Evolutionary conservation across 163 green algal genomes (phyloP).

Genomic region (Trebouxia gelatinosa): DNA sequence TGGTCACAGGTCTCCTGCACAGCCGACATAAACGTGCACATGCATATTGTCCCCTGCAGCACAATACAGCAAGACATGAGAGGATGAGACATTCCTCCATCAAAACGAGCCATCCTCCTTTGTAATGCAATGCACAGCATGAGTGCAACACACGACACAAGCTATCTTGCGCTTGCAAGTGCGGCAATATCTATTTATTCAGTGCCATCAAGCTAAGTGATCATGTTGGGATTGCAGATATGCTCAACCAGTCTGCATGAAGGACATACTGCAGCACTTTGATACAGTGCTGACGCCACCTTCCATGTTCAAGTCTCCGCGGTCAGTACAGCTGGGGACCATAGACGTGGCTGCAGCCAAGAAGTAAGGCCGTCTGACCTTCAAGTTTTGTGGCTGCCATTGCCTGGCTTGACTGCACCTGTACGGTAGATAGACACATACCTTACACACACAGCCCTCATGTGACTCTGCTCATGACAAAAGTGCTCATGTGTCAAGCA

Average conservation of each 20-base stretch:
- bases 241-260: conserved; percentile 26
- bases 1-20: background rate
- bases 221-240: conserved; percentile 2
- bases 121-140: too few relatives aligned
- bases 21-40: background rate
- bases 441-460: background rate
- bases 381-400: background rate
- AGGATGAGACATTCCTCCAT: background rate
- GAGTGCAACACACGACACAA: background rate
- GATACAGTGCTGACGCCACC: conserved; percentile 28
- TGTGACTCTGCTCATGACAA: background rate
- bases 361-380: background rate
- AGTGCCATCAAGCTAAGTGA: too few relatives aligned
- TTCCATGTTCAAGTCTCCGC: background rate
- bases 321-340: conserved; percentile 18
- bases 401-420: background rate
- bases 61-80: background rate
- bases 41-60: background rate
- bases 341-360: conserved; percentile 9
- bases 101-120: too few relatives aligned
- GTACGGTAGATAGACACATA: background rate
- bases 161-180: background rate
- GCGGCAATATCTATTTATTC: background rate
- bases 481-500: background rate
- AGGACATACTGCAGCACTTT: conserved; percentile 32